phyloP scores from a whole-genome alignment of 108 stramenopile genomes.

The Conticribra weissflogii region DNA sequence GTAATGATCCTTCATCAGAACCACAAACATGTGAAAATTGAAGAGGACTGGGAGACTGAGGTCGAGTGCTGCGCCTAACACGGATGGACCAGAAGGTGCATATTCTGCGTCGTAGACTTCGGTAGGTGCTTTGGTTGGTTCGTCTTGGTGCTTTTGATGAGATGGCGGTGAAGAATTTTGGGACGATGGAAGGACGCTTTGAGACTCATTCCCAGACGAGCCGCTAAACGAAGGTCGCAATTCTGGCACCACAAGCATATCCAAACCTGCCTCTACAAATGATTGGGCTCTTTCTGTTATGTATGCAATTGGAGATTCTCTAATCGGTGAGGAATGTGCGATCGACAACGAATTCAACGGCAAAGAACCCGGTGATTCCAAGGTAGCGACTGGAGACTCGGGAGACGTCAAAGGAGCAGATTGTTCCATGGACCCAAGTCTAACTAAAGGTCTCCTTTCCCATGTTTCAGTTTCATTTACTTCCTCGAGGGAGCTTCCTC shows the following conservation, averaged over 20 bases:
- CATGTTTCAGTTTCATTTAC: no score
- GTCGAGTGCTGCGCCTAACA: conserved; percentile 83
- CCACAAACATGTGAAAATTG: conserved; percentile 90
- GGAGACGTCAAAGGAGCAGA: conserved; percentile 1
- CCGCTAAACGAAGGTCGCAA: conserved; percentile 28
- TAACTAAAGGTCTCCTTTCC: conserved; percentile 13
- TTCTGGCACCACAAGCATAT: conserved; percentile 37
- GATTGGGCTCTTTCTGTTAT: conserved; percentile 21
- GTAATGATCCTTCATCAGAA: conserved; percentile 56
- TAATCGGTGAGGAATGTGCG: background rate
- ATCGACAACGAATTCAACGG: no score
- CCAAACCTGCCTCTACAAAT: conserved; percentile 25
- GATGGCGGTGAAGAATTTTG: no score
- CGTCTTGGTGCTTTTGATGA: no score
- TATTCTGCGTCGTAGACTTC: conserved; percentile 70
- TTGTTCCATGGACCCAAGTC: no score
- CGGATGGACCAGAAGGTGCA: conserved; percentile 85
- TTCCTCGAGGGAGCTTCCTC: no score
- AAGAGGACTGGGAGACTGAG: conserved; percentile 84
- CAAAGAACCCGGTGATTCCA: no score
- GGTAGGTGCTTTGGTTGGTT: conserved; percentile 13
- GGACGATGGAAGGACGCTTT: no score
- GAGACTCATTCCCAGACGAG: no score
- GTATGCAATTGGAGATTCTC: conserved; percentile 31
- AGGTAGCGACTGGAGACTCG: conserved; percentile 10